A percentile compares a stretch with the other conserved stretches of the same genome.
phyloP scores from a whole-genome alignment of 805 yeast species.

The Candida hispaniensis region DNA sequence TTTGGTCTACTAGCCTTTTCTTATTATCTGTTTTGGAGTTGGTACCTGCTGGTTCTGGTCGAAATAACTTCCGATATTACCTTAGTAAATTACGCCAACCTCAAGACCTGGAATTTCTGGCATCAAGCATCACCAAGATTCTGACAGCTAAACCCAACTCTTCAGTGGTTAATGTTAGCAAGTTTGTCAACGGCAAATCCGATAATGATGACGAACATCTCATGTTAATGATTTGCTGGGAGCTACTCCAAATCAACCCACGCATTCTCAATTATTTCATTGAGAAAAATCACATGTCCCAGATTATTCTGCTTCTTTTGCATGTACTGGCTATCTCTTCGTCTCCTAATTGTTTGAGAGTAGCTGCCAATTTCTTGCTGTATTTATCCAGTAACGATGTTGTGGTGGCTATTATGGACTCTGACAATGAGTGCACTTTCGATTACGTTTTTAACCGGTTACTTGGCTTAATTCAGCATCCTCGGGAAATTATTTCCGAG shows the following conservation, averaged over 20 bases:
- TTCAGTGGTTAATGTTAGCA: too few relatives aligned
- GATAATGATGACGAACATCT: constrained; percentile 2
- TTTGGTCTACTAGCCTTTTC: constrained; percentile 4
- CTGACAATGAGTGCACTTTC: constrained; percentile 6
- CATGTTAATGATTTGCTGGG: constrained; percentile 11
- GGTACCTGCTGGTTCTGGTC: constrained; percentile 3
- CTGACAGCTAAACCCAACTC: too few relatives aligned
- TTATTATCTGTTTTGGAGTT: constrained; percentile 5
- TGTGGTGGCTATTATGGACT: constrained; percentile 5
- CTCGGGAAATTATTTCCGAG: constrained; percentile 10
- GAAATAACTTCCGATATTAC: constrained; percentile 12
- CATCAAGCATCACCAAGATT: constrained; percentile 7
- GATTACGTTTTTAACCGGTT: constrained; percentile 7
- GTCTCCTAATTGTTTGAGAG: constrained; percentile 2
- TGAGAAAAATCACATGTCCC: constrained; percentile 4
- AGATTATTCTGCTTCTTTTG: constrained; percentile 1
- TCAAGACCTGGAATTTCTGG: constrained; percentile 12
- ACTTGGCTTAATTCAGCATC: constrained; percentile 4
- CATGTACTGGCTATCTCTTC: constrained; percentile 4
- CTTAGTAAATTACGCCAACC: constrained; percentile 12
- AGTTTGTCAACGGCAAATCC: constrained; percentile 2
- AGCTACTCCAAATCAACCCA: constrained; percentile 10
- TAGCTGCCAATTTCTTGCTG: constrained; percentile 10
- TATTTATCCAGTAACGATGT: constrained; percentile 11
- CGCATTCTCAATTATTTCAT: constrained; percentile 8